Evolutionary conservation across 164 flowering plant species (phyloP).

Genomic region (Berberis thunbergii): DNA sequence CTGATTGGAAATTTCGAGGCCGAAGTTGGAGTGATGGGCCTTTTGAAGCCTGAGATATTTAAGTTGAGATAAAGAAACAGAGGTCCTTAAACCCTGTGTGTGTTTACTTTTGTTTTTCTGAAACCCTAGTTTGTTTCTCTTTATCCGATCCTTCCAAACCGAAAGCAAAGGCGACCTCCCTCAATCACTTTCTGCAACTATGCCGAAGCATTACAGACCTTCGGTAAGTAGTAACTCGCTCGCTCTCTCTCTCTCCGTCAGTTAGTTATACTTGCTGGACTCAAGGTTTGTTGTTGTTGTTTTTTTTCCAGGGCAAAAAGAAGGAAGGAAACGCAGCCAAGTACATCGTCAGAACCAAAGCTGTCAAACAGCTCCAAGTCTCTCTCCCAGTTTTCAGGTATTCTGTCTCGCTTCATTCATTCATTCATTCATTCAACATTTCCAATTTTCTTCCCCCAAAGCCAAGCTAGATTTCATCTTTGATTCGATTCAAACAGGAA

Average conservation of each 20-base stretch:
- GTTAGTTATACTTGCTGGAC: background rate
- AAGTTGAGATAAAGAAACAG: too few species aligned
- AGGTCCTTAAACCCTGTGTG: too few species aligned
- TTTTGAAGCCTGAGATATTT: too few species aligned
- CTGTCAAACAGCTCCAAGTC: slow-evolving; percentile 62
- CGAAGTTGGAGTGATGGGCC: too few species aligned
- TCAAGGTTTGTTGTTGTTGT: slow-evolving; percentile 1
- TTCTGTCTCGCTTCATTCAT: background rate
- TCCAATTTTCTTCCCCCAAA: too few species aligned
- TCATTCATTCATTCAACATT: too few species aligned
- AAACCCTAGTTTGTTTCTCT: background rate
- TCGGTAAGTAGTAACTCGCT: slow-evolving; percentile 26
- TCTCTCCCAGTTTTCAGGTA: slow-evolving; percentile 64
- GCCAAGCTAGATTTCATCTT: background rate
- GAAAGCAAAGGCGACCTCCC: background rate
- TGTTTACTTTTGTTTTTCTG: background rate
- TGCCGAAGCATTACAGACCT: slow-evolving; percentile 86
- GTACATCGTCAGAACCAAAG: slow-evolving; percentile 69
- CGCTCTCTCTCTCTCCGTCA: background rate
- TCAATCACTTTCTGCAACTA: slow-evolving; percentile 8
- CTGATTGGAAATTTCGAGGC: too few species aligned
- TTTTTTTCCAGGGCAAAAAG: slow-evolving; percentile 64
- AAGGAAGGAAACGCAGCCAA: slow-evolving; percentile 91
- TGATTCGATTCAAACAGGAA: slow-evolving; percentile 32
- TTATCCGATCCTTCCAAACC: too few species aligned